Evolutionary conservation across 176 grass and related monocot genomes (phyloP).

Genomic region (Thinopyrum elongatum): DNA sequence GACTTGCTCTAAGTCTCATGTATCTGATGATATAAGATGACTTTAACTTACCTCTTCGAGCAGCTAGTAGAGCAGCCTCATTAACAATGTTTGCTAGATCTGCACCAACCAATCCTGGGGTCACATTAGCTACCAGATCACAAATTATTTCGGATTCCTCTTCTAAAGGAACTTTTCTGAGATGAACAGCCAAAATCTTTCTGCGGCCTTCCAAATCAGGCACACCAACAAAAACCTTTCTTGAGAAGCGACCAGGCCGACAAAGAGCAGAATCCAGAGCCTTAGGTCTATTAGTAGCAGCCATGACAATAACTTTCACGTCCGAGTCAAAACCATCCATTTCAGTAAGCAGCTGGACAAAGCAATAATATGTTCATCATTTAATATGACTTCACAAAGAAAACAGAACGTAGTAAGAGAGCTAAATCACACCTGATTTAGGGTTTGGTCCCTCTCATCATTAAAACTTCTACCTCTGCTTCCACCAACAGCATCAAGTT

Average conservation of each 20-base stretch:
- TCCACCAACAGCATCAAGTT: slow-evolving; percentile 97
- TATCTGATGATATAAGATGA: slow-evolving; percentile 3
- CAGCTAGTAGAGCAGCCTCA: slow-evolving; percentile 84
- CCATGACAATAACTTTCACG: slow-evolving; percentile 91
- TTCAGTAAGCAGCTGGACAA: slow-evolving; percentile 84
- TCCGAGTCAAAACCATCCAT: slow-evolving; percentile 98
- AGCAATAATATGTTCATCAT: slow-evolving; percentile 19
- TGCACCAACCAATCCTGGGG: slow-evolving; percentile 80
- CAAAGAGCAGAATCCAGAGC: slow-evolving; percentile 84
- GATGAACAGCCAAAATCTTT: slow-evolving; percentile 84
- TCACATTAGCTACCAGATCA: slow-evolving; percentile 77
- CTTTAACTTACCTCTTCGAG: slow-evolving; percentile 66
- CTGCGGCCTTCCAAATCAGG: slow-evolving; percentile 81
- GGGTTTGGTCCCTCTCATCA: slow-evolving; percentile 90
- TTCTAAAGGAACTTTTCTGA: slow-evolving; percentile 74
- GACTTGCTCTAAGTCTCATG: not conserved
- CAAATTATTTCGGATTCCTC: slow-evolving; percentile 72
- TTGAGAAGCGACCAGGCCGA: slow-evolving; percentile 87
- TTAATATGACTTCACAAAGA: slow-evolving; percentile 15
- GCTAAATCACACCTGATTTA: slow-evolving; percentile 68
- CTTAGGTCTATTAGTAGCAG: slow-evolving; percentile 88
- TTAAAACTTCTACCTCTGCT: slow-evolving; percentile 90
- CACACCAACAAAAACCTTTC: slow-evolving; percentile 88
- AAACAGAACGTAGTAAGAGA: slow-evolving; percentile 7
- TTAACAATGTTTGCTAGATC: slow-evolving; percentile 93